A percentile compares a stretch with the other conserved stretches of the same genome.
Conservation (phyloP, 1,139 yeast genomes). For the Hansenula lynferdii region DNA sequence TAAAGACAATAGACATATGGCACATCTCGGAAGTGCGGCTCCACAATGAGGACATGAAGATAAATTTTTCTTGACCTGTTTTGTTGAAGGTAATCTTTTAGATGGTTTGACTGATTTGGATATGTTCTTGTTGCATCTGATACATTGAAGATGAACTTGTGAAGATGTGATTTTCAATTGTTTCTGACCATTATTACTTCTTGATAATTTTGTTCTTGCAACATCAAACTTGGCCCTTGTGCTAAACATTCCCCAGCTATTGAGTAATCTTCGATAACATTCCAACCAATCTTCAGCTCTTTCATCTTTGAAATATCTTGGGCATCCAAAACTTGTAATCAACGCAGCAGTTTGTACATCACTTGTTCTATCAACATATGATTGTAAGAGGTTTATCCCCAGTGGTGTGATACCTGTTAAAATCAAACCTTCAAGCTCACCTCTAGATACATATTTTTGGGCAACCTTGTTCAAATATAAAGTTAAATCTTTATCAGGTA, state of each 20-base stretch:
- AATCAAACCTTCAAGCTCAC: constrained; percentile 87
- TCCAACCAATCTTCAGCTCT: constrained; percentile 76
- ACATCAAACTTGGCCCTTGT: constrained; percentile 85
- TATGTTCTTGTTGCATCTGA: constrained; percentile 72
- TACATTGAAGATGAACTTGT: constrained; percentile 78
- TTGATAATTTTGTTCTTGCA: constrained; percentile 61
- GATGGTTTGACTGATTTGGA: constrained; percentile 27
- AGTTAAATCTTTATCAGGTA: constrained; percentile 72
- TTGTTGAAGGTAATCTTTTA: constrained; percentile 5
- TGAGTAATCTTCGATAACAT: constrained; percentile 67
- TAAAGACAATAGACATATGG: constrained; percentile 76
- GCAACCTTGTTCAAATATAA: constrained; percentile 67
- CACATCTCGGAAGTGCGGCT: constrained; percentile 85
- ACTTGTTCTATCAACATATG: constrained; percentile 83
- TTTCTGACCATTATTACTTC: constrained; percentile 41
- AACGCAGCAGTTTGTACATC: constrained; percentile 93
- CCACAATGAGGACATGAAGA: constrained; percentile 79
- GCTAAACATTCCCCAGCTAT: constrained; percentile 80
- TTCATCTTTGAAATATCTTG: constrained; percentile 69
- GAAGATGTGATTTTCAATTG: constrained; percentile 55
- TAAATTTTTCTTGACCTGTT: constrained; percentile 7
- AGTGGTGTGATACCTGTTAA: constrained; percentile 85
- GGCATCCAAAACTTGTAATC: constrained; percentile 75
- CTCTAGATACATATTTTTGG: constrained; percentile 64
- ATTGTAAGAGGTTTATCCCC: constrained; percentile 77